Base-by-base conservation (phyloP, 2,329 filamentous ascomycete species). In the Diaporthe vexans region DNA sequence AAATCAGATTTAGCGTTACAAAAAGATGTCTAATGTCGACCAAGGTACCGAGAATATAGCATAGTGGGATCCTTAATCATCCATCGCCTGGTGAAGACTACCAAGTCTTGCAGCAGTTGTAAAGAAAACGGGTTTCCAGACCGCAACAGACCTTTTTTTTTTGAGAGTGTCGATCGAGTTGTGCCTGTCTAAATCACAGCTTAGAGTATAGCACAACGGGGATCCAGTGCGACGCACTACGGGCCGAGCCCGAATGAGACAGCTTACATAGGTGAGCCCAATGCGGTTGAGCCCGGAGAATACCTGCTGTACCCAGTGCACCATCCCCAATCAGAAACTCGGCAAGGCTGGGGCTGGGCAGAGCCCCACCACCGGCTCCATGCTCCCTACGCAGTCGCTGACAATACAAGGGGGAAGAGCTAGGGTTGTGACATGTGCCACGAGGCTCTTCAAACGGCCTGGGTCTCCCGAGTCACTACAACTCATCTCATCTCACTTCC, bases 321-420 rank as follows among this genome's bases (percentile, higher is more conserved):
- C 54, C 29, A 21, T 35, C 54, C 43, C 29, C 43, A 43, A 52
- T 26, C 24, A 52, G 61, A 52, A 52, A 67, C 61, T 52, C 61
- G 61, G 61, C 61, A 67, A 52, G 61, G 61, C 61, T 67, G 46
- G 61, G 40, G 59, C 59, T 40, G 37, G 37, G 35, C 43, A 52
- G n/a, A 37, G 33, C 26, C 63, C 63, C 63, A 68, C 63, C 63
- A 52, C 61, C 63, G 43, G 35, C 29, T 24, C 61, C 24, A n/a
- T 46, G 19, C 26, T 51, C 61, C 61, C 52, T 52, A 48, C 37
- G 37, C 37, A 40, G 37, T 40, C 37, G 13, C 37, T 4, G 37
- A 40, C 29, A 52, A 37, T 37, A 51, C n/a, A 26, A 52, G 63
- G 46, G n/a, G 46, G 46, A 46, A 26, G 33, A 40, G 63, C 63